A percentile compares a stretch with the other conserved stretches of the same genome.
Conservation (phyloP, 441 rosid genomes). For the Biscutella laevigata region DNA sequence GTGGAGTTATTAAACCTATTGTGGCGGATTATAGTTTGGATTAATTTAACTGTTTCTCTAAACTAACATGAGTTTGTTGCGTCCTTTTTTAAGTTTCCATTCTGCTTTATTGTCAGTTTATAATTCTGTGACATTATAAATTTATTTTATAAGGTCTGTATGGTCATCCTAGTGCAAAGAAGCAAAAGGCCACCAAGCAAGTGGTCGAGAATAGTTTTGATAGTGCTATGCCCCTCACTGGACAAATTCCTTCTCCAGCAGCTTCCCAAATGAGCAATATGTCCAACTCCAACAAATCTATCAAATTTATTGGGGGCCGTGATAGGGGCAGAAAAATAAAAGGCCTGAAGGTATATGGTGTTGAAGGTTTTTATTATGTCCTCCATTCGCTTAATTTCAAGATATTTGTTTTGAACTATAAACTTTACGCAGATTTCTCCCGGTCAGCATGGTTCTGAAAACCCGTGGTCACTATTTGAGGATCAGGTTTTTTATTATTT, state of each 20-base stretch:
- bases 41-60: neutral
- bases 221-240: constrained; percentile 41
- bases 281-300: constrained; percentile 72
- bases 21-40: neutral
- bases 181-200: constrained; percentile 70
- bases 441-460: constrained; percentile 73
- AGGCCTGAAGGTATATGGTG: constrained; percentile 58
- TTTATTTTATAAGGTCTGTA: constrained; percentile 49
- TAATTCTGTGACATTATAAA: constrained; percentile 1
- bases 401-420: constrained; percentile 18
- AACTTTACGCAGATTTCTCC: constrained; percentile 52
- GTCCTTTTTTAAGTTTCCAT: constrained; percentile 14
- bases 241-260: constrained; percentile 73
- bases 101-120: constrained; percentile 7
- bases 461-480: constrained; percentile 91
- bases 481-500: constrained; percentile 66
- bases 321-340: constrained; percentile 75
- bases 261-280: constrained; percentile 96
- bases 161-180: constrained; percentile 64
- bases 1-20: constrained; percentile 9
- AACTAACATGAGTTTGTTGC: constrained; percentile 5
- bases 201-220: constrained; percentile 54
- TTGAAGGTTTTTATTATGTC: constrained; percentile 9
- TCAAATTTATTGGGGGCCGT: constrained; percentile 60
- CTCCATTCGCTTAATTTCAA: constrained; percentile 8